Evolutionary conservation across 1,284 basidiomycete genomes (phyloP), one percentile per base, ranked within the genome.

Genomic region (Leccinum subfulvum): DNA sequence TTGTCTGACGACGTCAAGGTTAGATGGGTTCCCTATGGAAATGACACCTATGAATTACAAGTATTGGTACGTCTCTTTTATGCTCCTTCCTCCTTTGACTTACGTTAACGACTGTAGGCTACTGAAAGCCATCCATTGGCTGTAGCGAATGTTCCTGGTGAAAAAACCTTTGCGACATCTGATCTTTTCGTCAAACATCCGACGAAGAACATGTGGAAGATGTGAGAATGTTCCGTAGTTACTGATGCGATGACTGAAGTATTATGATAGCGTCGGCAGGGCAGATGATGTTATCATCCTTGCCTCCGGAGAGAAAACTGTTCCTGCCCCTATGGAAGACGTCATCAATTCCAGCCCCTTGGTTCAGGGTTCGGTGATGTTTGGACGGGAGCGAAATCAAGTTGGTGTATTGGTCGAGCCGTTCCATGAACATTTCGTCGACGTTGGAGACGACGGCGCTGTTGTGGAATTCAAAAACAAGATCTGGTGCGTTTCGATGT

Each of bases 401-500:
- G 67, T 74, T 16, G 81, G 80, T 3, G 63, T 79, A 16, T 63
- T 81, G 21, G 66, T 82, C 44, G 77, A 81, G 62, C 73, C 74
- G 0, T 49, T 37, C 0, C 33, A 60, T 0, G 67, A 57, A 4
- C 49, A 65, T 14, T 57, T 44, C 1, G 65, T 78, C 47, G 70
- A 78, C 56, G 30, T 71, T 11, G n/a, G 58, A 0, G 65, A 60
- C 3, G 35, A n/a, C 6, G 41, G n/a, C 18, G 35, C 63, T 4
- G 1, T 60, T 1, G 26, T 62, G 4, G 44, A 59, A 30, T 64
- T 60, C 5, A 64, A 13, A 23, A 41, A 64, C 13, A n/a, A 26
- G 30, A 51, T 64, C 26, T 64, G 62, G 64, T 65, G 37, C 4
- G 62, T 60, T 33, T 26, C 9, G 8, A n/a, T 21, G 26, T 16